Conservation (phyloP, 768 basidiomycete genomes). For the Clathrus columnatus region DNA sequence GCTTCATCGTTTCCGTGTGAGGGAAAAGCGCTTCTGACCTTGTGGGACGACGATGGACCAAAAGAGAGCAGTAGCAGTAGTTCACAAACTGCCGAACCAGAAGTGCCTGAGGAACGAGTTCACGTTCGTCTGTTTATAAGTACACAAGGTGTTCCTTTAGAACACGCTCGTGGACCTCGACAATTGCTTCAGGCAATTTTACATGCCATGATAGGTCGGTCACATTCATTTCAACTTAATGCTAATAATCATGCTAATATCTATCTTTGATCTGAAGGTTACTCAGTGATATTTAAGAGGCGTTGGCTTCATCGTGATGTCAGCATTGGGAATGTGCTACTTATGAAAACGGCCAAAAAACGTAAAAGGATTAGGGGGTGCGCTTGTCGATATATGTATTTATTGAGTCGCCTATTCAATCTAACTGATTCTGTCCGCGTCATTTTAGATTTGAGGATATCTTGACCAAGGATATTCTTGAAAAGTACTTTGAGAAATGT, state of each 20-base stretch:
- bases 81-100: too few species aligned
- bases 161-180: neutral
- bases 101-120: neutral
- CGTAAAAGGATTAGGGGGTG: too few species aligned
- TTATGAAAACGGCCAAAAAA: neutral
- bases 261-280: too few species aligned
- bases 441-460: too few species aligned
- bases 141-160: neutral
- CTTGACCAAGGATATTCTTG: too few species aligned
- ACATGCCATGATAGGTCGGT: slow-evolving; percentile 8
- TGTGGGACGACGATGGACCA: too few species aligned
- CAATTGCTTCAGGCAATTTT: neutral
- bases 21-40: neutral
- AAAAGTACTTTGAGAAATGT: too few species aligned
- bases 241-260: neutral
- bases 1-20: neutral
- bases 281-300: too few species aligned
- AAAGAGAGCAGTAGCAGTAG: too few species aligned
- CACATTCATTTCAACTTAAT: neutral
- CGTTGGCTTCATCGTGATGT: too few species aligned
- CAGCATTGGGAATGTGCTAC: too few species aligned
- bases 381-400: too few species aligned
- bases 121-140: neutral
- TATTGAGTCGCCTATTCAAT: neutral
- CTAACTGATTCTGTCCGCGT: neutral